A percentile compares a stretch with the other conserved stretches of the same genome.
phyloP scores from a whole-genome alignment of 2,329 filamentous ascomycete species.

The Trichoderma sp. region DNA sequence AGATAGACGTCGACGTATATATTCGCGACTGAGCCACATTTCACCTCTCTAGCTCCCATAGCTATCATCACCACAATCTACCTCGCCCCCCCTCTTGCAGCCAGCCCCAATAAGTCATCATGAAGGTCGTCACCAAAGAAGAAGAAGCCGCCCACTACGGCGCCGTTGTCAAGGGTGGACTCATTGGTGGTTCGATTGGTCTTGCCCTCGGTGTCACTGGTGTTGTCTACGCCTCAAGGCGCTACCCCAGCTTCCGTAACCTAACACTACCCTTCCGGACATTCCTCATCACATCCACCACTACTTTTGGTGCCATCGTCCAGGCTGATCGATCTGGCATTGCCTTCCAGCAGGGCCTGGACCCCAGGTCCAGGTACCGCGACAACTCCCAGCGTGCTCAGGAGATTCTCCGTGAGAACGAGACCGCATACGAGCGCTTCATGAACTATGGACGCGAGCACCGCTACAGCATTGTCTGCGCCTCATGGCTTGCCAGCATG shows the following conservation, averaged over 20 bases:
- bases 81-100: background rate
- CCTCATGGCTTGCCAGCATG: slow-evolving; percentile 79
- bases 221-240: slow-evolving; percentile 63
- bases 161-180: slow-evolving; percentile 74
- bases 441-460: slow-evolving; percentile 74
- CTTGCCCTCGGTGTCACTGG: slow-evolving; percentile 63
- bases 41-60: background rate
- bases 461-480: slow-evolving; percentile 82
- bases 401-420: slow-evolving; percentile 52
- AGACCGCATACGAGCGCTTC: slow-evolving; percentile 57
- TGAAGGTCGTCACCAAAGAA: slow-evolving; percentile 96
- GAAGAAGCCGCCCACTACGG: slow-evolving; percentile 84
- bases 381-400: slow-evolving; percentile 58
- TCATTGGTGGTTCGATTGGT: slow-evolving; percentile 68
- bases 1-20: background rate
- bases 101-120: slow-evolving; percentile 41
- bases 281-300: slow-evolving; percentile 79
- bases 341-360: slow-evolving; percentile 64
- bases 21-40: background rate
- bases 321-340: slow-evolving; percentile 69
- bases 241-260: slow-evolving; percentile 73
- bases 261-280: slow-evolving; percentile 87
- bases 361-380: slow-evolving; percentile 65
- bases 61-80: background rate
- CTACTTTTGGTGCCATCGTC: slow-evolving; percentile 85